Base-by-base conservation (phyloP, 805 yeast genomes). In the Lipomyces yamanashiensis region DNA sequence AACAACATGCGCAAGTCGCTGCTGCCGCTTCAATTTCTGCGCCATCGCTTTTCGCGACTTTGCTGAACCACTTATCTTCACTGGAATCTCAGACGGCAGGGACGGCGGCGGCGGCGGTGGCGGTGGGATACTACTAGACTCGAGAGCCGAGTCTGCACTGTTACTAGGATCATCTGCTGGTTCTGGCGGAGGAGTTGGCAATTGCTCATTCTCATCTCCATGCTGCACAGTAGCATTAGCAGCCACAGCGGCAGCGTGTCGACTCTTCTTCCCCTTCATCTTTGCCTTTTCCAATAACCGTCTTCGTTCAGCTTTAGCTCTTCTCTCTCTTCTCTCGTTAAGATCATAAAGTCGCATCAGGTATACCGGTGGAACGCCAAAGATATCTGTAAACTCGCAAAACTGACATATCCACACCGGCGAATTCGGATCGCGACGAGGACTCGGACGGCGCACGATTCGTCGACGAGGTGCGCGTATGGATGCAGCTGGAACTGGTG, bases 381-480 rank as follows among this genome's bases (percentile, higher is more conserved):
- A 67, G 39, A 70, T 54, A 47, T 59, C 67, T 45, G 61, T 63
- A 49, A 61, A 70, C 57, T 70, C 72, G 58, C 72, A 70, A 39
- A 70, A 67, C 56, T 69, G 71, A 54, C 72, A 70, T 43, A 70
- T 54, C 72, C 72, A 70, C 39, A 60, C 36, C 40, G 68, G 69
- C n/a, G 53, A 62, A 17, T 51, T 61, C 10, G 65, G 58, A 13
- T 56, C 52, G 19, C 62, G 68, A 12, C 49, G 58, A 15, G 50
- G 59, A 2, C 34, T 17, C 13, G 41, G 62, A 10, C 53, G 54
- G 9, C 41, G 58, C 17, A 33, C 2, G 10, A 23, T 37, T 28
- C 36, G 48, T 7, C 23, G 23, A 15, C 58, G 62, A 21, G 23
- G 45, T 6, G 47, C 28, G 5, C 28, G 47, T 9, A 19, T n/a